Evolutionary conservation across 2,329 filamentous ascomycete genomes (phyloP).

Genomic region (Lasiodiplodia sp.): DNA sequence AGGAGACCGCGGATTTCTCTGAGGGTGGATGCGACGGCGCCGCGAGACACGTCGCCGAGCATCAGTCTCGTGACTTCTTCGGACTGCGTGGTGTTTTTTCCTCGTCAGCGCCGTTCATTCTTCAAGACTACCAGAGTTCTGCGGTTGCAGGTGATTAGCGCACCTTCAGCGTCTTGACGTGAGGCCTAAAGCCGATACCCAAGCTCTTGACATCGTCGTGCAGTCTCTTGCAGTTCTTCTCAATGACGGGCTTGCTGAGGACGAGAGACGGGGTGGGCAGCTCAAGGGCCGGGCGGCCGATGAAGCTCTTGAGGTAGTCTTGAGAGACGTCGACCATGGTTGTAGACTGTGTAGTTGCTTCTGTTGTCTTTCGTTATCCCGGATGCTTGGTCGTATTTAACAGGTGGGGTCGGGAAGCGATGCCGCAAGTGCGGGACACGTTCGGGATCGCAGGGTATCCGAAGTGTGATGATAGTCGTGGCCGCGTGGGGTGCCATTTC

Average conservation of each 20-base stretch:
- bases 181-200: slow-evolving; percentile 28
- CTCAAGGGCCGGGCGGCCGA: slow-evolving; percentile 26
- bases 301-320: slow-evolving; percentile 27
- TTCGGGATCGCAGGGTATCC: no score
- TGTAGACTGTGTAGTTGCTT: background rate
- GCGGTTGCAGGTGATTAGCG: background rate
- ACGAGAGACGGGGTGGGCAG: slow-evolving; percentile 28
- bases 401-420: background rate
- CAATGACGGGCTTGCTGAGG: slow-evolving; percentile 28
- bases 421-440: background rate
- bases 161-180: slow-evolving; percentile 30
- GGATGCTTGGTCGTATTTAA: background rate
- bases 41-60: slow-evolving; percentile 14
- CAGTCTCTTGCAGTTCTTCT: slow-evolving; percentile 25
- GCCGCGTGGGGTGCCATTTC: background rate
- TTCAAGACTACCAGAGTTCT: background rate
- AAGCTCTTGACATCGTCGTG: slow-evolving; percentile 28
- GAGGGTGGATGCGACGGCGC: slow-evolving; percentile 25
- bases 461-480: background rate
- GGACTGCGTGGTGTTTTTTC: background rate
- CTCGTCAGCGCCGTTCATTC: no score
- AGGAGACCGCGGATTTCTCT: slow-evolving; percentile 27
- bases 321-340: slow-evolving; percentile 23
- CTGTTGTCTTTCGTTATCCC: no score
- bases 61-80: slow-evolving; percentile 28